phyloP scores from a whole-genome alignment of 495 filamentous ascomycete genomes.

The Penicillium cataractarum region DNA sequence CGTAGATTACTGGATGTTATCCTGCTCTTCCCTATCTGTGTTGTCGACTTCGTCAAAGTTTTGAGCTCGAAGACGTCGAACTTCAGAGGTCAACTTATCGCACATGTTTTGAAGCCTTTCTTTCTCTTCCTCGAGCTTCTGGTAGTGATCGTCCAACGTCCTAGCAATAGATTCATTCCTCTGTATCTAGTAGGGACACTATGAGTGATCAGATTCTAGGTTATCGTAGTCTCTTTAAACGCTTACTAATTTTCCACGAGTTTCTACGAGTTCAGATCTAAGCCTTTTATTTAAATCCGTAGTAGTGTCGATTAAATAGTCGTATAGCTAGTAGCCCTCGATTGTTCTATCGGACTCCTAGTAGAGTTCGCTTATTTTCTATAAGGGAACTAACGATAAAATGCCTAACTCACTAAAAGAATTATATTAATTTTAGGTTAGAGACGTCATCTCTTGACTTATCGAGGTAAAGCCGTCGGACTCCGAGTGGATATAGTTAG shows the following conservation, averaged over 20 bases:
- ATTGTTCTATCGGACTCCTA: background rate
- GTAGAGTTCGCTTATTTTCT: background rate
- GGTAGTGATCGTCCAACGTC: background rate
- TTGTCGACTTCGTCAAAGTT: background rate
- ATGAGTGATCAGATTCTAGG: background rate
- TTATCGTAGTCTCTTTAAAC: background rate
- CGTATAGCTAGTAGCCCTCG: background rate
- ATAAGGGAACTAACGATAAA: background rate
- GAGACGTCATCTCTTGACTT: background rate
- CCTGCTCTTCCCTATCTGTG: background rate
- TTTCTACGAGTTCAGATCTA: background rate
- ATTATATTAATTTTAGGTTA: background rate
- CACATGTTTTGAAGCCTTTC: background rate
- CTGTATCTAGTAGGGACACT: background rate
- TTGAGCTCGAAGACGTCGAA: background rate
- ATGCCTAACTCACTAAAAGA: background rate
- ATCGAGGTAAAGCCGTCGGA: background rate
- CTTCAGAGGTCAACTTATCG: background rate
- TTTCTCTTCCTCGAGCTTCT: background rate
- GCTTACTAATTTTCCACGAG: background rate
- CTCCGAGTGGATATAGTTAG: background rate
- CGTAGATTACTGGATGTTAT: background rate
- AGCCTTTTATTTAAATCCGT: background rate
- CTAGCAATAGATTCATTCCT: background rate
- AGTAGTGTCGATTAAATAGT: background rate